A percentile compares a stretch with the other conserved stretches of the same genome.
Conservation (phyloP, 2,329 filamentous ascomycete species). For the Colletotrichum tanaceti region DNA sequence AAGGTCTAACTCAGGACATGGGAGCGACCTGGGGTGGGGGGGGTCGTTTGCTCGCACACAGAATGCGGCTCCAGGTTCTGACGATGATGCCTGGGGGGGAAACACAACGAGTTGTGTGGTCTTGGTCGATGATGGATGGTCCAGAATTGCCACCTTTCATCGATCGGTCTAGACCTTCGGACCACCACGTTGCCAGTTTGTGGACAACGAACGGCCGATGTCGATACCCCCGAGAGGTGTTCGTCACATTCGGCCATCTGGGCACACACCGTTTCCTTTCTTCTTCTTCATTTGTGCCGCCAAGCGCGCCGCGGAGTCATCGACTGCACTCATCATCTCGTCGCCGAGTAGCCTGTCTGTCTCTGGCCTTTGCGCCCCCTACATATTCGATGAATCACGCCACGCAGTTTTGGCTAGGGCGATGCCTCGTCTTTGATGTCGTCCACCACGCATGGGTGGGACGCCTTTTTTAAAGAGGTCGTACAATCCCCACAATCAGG, state of each 20-base stretch:
- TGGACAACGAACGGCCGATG: background rate
- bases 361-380: background rate
- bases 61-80: constrained; percentile 12
- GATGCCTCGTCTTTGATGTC: background rate
- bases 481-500: background rate
- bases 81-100: background rate
- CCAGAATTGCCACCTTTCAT: constrained; percentile 8
- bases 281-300: background rate
- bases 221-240: background rate
- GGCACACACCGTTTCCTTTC: constrained; percentile 11
- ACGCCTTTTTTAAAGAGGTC: constrained; percentile 5
- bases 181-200: background rate
- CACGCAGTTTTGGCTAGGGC: background rate
- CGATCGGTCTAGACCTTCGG: background rate
- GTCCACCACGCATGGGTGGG: background rate
- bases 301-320: background rate
- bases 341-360: background rate
- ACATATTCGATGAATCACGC: constrained; percentile 1
- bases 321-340: constrained; percentile 3
- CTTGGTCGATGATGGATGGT: background rate
- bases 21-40: constrained; percentile 5
- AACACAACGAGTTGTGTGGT: background rate
- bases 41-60: background rate
- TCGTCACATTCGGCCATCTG: background rate
- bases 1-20: background rate